Evolutionary conservation across 1,284 basidiomycete species (phyloP), one percentile per base, ranked within the genome.

Genomic region (Mycena sp.): DNA sequence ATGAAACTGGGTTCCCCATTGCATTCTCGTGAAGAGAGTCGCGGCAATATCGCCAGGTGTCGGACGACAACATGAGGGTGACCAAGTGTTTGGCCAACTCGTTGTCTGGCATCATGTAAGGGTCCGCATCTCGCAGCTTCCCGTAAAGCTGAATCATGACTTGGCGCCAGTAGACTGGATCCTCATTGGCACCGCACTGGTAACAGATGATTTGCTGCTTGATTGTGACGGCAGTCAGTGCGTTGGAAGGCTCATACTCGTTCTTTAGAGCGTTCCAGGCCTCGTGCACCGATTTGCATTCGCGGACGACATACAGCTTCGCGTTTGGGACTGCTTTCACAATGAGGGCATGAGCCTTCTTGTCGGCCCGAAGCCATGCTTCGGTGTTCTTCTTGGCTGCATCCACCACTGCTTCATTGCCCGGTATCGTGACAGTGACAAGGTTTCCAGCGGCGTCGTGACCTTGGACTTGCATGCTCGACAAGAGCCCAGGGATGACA

Each of bases 41-140:
- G 0, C 50, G 63, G 26, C 58, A 61, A 32, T 56, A 61, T 0
- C 54, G 52, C 63, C 63, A 65, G 5, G 45, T 25, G 6, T 58
- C 54, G 2, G 59, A 26, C 32, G 1, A 41, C 2, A 41, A 28
- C 63, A 65, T 65, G 28, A 46, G 45, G 3, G 59, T 57, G 4
- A 65, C 48, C 0, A 61, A 54, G 17, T 58, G 40, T 28, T 61
- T 61, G 17, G 63, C 63, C 28, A 60, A 64, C 16, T 64, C 62
- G 37, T 6, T 10, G 26, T 64, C 58, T 1, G 63, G 38, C 63
- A 64, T 64, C 23, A 56, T 50, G 32, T 32, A 10, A 14, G 58
- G 63, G 45, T 64, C 53, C 4, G 58, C 58, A 0, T 56, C 51
- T 9, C 53, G 58, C 17, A 64, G 57, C 37, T 61, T 64, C 29